Evolutionary conservation across 345 rosid genomes (phyloP), one percentile per base, ranked within the genome.

Genomic region (Bruguiera gymnorhiza): DNA sequence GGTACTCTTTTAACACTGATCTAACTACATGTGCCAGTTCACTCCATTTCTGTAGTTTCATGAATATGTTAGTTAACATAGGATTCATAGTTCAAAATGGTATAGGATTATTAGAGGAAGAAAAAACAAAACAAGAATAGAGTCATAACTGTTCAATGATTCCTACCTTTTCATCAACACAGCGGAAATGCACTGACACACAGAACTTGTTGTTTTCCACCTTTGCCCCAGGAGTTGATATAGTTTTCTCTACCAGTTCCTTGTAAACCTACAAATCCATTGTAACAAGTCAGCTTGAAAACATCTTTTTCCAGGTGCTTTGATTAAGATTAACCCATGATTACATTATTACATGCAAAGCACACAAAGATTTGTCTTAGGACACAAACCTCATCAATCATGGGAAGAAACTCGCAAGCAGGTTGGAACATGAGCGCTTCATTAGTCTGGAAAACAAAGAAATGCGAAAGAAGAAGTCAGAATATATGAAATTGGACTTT

Each of bases 171-270:
- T 91, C 96, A 0, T 86, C 88, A 1, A 91, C 97, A 56, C 91
- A 68, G 18, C 97, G 89, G 70, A 79, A 91, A 76, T 91, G 97
- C 24, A 91, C 97, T 21, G 97, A 89, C 48, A 85, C 62, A 63
- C 93, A 89, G 61, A 89, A 91, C 78, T 83, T 87, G 82, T 91
- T 89, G 81, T 89, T 82, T 74, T 91, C 97, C 48, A 91, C 87
- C 76, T 60, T 82, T 6, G 89, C 89, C 70, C 97, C 97, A 0
- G 86, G 81, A 20, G 82, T 86, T 26, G 87, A 73, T 80, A 82
- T 86, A 2, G 92, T 89, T 51, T 83, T 85, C 71, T 86, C 90
- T 9, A 83, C 70, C 32, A 91, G 76, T 52, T 76, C 69, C 65
- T 73, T 76, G 65, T 76, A 83, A 11, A 85, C 87, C 95, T 86